phyloP scores from a whole-genome alignment of 1,139 yeast genomes.

The Diutina mesorugosa region DNA sequence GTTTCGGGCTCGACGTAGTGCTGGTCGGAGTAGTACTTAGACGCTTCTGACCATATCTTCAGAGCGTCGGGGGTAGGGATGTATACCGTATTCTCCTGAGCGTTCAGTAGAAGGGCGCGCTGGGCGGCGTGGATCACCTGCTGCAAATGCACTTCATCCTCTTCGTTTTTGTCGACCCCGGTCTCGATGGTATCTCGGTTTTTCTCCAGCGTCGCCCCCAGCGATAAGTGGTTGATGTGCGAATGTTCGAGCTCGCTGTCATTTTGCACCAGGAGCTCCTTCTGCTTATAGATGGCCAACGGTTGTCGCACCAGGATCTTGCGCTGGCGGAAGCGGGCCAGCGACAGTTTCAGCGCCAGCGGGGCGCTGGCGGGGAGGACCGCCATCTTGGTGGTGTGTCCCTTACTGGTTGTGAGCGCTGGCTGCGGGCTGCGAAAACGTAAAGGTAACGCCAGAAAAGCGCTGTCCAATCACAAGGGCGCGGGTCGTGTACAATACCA shows the following conservation, averaged over 20 bases:
- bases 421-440: background rate
- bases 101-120: constrained; percentile 34
- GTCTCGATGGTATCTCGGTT: constrained; percentile 89
- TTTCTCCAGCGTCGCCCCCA: constrained; percentile 34
- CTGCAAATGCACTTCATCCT: constrained; percentile 91
- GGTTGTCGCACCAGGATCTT: constrained; percentile 86
- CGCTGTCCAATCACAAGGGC: too few relatives aligned
- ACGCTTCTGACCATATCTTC: constrained; percentile 65
- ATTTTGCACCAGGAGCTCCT: constrained; percentile 53
- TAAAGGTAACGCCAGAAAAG: too few relatives aligned
- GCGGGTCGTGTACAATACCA: background rate
- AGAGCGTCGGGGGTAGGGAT: constrained; percentile 98
- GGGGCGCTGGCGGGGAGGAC: constrained; percentile 1
- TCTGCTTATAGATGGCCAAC: constrained; percentile 65
- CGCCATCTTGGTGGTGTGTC: background rate
- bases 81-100: constrained; percentile 29
- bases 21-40: constrained; percentile 51
- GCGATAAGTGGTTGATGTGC: constrained; percentile 31
- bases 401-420: background rate
- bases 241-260: constrained; percentile 31
- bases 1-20: constrained; percentile 61
- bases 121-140: constrained; percentile 75
- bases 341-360: constrained; percentile 1
- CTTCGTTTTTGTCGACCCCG: constrained; percentile 97
- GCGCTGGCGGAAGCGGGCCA: constrained; percentile 75